Evolutionary conservation across 257 asterid genomes (phyloP).

Genomic region (Linderniella brevidens): DNA sequence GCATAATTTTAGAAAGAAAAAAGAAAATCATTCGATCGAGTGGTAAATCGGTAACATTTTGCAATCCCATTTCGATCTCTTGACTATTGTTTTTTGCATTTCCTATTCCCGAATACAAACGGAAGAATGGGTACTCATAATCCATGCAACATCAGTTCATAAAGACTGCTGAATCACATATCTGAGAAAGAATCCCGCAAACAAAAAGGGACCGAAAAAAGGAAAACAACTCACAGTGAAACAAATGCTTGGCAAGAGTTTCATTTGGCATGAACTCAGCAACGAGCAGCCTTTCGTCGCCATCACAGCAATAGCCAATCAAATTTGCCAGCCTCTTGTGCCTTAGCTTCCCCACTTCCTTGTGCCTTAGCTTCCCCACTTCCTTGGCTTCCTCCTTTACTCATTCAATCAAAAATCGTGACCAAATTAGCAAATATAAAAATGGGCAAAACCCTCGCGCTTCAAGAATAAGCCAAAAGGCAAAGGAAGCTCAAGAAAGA

Average conservation of each 20-base stretch:
- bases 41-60: no score
- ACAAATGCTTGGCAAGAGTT: constrained; percentile 92
- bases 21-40: constrained; percentile 5
- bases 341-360: constrained; percentile 94
- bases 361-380: constrained; percentile 31
- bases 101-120: no score
- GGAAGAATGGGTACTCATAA: no score
- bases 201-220: not conserved
- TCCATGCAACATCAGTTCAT: no score
- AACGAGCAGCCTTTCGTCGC: constrained; percentile 91
- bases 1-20: constrained; percentile 8
- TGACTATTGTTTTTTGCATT: no score
- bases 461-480: no score
- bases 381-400: constrained; percentile 59
- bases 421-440: no score
- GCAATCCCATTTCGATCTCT: not conserved
- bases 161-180: no score
- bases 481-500: no score
- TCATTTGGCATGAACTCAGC: constrained; percentile 96
- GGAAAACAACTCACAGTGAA: constrained; percentile 50
- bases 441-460: no score
- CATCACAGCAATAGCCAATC: constrained; percentile 94
- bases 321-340: constrained; percentile 90
- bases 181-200: no score
- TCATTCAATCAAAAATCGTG: not conserved